Conservation (phyloP, 345 rosid genomes). For the Garcia nutans region DNA sequence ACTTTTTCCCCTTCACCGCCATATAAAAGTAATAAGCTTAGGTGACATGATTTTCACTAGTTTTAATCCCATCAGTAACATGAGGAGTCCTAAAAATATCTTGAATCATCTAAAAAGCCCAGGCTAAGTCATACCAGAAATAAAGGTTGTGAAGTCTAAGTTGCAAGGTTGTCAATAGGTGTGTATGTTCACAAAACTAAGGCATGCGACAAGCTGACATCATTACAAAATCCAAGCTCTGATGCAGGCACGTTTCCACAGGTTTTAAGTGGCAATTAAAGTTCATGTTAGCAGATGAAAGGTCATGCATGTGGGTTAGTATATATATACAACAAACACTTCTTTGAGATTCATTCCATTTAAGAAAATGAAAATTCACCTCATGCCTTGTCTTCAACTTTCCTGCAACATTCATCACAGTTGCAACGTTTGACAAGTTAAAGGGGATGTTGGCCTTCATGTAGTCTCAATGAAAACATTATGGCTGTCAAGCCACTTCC, state of each 20-base stretch:
- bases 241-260: background rate
- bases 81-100: background rate
- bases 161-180: background rate
- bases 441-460: constrained; percentile 62
- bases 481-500: constrained; percentile 97
- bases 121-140: background rate
- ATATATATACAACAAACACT: background rate
- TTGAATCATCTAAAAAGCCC: background rate
- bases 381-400: constrained; percentile 89
- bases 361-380: constrained; percentile 45
- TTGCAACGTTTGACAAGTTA: constrained; percentile 74
- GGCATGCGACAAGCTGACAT: background rate
- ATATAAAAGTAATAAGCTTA: background rate
- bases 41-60: background rate
- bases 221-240: background rate
- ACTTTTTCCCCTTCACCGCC: too few species aligned
- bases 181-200: too few species aligned
- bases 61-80: constrained; percentile 3
- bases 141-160: background rate
- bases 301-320: background rate
- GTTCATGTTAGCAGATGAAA: background rate
- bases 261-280: background rate
- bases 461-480: constrained; percentile 75
- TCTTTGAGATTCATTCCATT: background rate
- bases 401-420: constrained; percentile 62